phyloP scores from a whole-genome alignment of 441 rosid species.

The Arabidopsis lyrata region DNA sequence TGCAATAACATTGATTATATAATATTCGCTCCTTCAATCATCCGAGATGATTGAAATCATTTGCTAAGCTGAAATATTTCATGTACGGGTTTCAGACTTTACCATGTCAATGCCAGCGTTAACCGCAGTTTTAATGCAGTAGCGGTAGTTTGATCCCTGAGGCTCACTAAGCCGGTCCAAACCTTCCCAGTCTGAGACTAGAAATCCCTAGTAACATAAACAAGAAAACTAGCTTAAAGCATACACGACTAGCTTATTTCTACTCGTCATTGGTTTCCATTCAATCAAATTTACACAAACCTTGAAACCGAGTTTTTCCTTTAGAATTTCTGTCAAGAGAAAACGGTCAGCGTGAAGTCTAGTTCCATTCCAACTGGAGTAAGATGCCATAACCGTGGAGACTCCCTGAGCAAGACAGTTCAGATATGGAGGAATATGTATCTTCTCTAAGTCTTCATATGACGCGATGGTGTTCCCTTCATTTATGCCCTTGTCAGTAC shows the following conservation, averaged over 20 bases:
- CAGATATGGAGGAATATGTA: slow-evolving; percentile 79
- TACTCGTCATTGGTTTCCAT: background rate
- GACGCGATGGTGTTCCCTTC: slow-evolving; percentile 76
- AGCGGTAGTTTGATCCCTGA: slow-evolving; percentile 67
- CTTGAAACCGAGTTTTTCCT: slow-evolving; percentile 83
- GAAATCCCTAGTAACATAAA: slow-evolving; percentile 65
- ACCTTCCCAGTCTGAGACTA: slow-evolving; percentile 93
- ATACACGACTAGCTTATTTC: background rate
- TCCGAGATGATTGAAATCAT: slow-evolving; percentile 1
- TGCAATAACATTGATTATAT: slow-evolving; percentile 41
- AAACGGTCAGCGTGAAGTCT: slow-evolving; percentile 64
- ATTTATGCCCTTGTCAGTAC: slow-evolving; percentile 74
- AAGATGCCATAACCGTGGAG: slow-evolving; percentile 88
- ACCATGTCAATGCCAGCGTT: slow-evolving; percentile 98
- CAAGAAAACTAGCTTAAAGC: slow-evolving; percentile 6
- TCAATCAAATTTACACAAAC: slow-evolving; percentile 39
- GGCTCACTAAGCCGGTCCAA: slow-evolving; percentile 70
- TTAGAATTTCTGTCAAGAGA: slow-evolving; percentile 78
- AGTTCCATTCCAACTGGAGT: slow-evolving; percentile 85
- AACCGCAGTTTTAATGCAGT: slow-evolving; percentile 63
- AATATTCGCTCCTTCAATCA: slow-evolving; percentile 11
- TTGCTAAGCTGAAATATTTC: slow-evolving; percentile 10
- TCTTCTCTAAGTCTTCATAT: slow-evolving; percentile 73
- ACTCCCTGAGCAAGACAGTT: slow-evolving; percentile 85
- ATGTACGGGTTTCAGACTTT: slow-evolving; percentile 23